These are phyloP conservation scores for Kazachstania taianensis DNA, from an alignment of 805 yeast genomes.

Conservation along the genomic window DNA sequence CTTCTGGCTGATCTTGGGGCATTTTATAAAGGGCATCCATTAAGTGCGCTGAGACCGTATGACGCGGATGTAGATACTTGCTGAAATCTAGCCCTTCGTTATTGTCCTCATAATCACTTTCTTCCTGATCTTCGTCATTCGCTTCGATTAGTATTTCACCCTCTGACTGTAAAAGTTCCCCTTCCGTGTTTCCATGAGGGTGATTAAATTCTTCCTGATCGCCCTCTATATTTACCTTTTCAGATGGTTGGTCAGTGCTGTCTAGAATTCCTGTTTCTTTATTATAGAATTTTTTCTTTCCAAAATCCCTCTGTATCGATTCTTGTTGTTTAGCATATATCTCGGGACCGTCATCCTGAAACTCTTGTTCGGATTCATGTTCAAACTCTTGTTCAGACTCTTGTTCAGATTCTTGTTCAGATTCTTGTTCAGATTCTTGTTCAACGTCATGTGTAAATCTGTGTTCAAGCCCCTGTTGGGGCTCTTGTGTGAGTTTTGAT, in stretches of 20 bases:
- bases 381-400: no score
- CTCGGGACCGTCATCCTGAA: no score
- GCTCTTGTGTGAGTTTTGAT: not conserved
- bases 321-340: no score
- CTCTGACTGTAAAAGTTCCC: no score
- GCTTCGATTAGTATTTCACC: not conserved
- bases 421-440: not conserved
- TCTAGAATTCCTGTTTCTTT: no score
- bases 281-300: no score
- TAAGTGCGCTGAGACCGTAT: not conserved
- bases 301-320: no score
- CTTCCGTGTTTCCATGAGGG: not conserved
- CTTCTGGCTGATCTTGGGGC: no score
- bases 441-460: not conserved
- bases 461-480: not conserved
- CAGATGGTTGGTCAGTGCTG: not conserved
- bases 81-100: not conserved
- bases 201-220: no score
- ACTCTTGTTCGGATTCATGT: not conserved
- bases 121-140: not conserved
- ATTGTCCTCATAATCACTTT: not conserved
- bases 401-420: not conserved
- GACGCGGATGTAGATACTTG: not conserved
- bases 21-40: no score
- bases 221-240: constrained; percentile 3